These are phyloP conservation scores for Albugo candida DNA, from an alignment of 352 stramenopile genomes.

Conservation along the genomic window DNA sequence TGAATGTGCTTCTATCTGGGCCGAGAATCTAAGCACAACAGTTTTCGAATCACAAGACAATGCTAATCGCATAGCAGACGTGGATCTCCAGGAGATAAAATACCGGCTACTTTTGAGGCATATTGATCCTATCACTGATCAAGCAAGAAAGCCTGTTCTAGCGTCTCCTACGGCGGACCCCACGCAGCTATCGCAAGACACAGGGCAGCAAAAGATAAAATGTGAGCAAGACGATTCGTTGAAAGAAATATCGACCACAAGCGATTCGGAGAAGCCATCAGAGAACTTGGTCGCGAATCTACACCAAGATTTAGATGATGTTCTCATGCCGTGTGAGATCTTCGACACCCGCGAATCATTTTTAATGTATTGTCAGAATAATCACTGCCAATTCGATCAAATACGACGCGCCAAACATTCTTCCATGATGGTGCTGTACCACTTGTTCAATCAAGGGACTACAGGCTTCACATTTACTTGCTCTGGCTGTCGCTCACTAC, in stretches of 20 bases:
- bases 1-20: conserved; percentile 35
- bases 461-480: conserved; percentile 96
- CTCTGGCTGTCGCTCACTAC: conserved; percentile 84
- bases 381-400: conserved; percentile 70
- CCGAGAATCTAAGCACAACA: conserved; percentile 34
- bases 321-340: conserved; percentile 96
- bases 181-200: conserved; percentile 8
- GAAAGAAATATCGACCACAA: conserved; percentile 9
- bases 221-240: no score
- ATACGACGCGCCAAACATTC: conserved; percentile 66
- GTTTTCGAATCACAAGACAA: no score
- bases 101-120: conserved; percentile 33
- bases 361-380: conserved; percentile 78
- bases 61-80: conserved; percentile 32
- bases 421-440: conserved; percentile 74
- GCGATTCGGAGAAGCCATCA: conserved; percentile 17
- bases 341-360: conserved; percentile 85
- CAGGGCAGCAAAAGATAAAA: conserved; percentile 9
- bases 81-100: conserved; percentile 74
- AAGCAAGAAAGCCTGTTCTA: neutral
- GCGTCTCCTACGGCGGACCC: neutral
- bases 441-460: conserved; percentile 85
- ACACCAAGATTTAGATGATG: conserved; percentile 58
- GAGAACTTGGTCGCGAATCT: conserved; percentile 8
- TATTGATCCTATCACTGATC: conserved; percentile 27